A percentile compares a stretch with the other conserved stretches of the same genome.
phyloP scores from a whole-genome alignment of 306 rosid species.

The Carpinus fangiana region DNA sequence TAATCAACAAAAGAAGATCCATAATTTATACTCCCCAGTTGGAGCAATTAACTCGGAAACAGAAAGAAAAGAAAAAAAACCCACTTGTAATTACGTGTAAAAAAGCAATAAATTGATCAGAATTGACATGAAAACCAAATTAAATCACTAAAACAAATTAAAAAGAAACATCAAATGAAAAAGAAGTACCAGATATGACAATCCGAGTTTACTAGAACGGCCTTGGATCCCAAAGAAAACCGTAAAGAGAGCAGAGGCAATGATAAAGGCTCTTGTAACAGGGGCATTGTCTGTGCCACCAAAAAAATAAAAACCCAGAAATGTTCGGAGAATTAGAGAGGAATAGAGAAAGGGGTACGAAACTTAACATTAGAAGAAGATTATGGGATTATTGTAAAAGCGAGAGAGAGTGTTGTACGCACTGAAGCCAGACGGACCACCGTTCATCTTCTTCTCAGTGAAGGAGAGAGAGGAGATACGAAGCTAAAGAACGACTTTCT shows the following conservation, averaged over 20 bases:
- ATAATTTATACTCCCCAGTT: background rate
- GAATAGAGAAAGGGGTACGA: slow-evolving; percentile 2
- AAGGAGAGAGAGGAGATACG: slow-evolving; percentile 26
- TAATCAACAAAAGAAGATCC: background rate
- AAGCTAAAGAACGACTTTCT: slow-evolving; percentile 36
- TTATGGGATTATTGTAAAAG: background rate
- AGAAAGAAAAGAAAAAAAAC: background rate
- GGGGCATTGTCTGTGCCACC: slow-evolving; percentile 90
- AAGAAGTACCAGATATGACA: slow-evolving; percentile 76
- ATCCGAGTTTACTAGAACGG: slow-evolving; percentile 69
- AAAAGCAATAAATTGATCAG: slow-evolving; percentile 1
- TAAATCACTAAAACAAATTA: slow-evolving; percentile 1
- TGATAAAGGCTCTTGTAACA: slow-evolving; percentile 67
- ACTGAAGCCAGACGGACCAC: slow-evolving; percentile 99
- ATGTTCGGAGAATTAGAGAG: background rate
- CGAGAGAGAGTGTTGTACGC: slow-evolving; percentile 33
- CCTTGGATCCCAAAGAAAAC: slow-evolving; percentile 91
- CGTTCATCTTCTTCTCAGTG: slow-evolving; percentile 88
- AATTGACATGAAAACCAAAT: background rate
- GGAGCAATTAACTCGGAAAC: background rate
- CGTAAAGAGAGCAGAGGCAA: slow-evolving; percentile 74
- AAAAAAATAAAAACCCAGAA: slow-evolving; percentile 1
- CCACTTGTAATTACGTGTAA: slow-evolving; percentile 19
- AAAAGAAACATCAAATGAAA: slow-evolving; percentile 2
- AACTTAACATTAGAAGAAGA: slow-evolving; percentile 5